Evolutionary conservation across 108 stramenopile species (phyloP), one percentile per base, ranked within the genome.

Genomic region (Chaetoceros muelleri): DNA sequence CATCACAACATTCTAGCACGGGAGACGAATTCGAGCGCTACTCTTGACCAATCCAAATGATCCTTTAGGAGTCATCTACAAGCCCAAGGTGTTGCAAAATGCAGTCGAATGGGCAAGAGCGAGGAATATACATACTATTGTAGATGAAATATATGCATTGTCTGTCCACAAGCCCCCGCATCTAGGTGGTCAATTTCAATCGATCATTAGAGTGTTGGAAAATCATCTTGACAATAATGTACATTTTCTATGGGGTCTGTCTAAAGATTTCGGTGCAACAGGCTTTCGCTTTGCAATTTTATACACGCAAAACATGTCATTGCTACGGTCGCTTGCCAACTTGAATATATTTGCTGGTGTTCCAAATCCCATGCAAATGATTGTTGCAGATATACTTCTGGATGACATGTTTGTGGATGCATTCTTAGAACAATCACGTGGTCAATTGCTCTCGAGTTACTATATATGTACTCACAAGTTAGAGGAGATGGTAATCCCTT

Each of bases 31-130:
- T 23, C 74, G 70, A 46, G 80, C 88, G 25, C 56, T 96, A 0
- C 68, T 96, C 47, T 61, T 96, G 22, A 87, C 87, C 24, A 93
- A 94, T 53, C 95, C 95, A 10, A 79, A 90, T 68, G 94, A 94
- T 67, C 95, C 95, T 18, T 71, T 94, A 30, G 95, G 88, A 7
- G 66, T 75, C 2, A 73, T 82, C 52, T 90, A 93, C 53, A 30
- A 58, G 18, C 71, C 79, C 2, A 61, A 79, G 17, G 65, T 72
- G 7, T 60, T 94, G 21, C 53, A 57, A 27, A 60, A 61, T 20
- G 55, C 65, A 20, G 67, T 93, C 48, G 44, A 58, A 22, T 95
- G 91, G 91, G 84, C 83, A n/a, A 48, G 89, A 20, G 62, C 70
- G 27, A 50, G 78, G 34, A 66, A 69, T 2, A 52, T 96, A 48